These are phyloP conservation scores for Zostera marina DNA, from an alignment of 116 monocot genomes.

Conservation along the genomic window DNA sequence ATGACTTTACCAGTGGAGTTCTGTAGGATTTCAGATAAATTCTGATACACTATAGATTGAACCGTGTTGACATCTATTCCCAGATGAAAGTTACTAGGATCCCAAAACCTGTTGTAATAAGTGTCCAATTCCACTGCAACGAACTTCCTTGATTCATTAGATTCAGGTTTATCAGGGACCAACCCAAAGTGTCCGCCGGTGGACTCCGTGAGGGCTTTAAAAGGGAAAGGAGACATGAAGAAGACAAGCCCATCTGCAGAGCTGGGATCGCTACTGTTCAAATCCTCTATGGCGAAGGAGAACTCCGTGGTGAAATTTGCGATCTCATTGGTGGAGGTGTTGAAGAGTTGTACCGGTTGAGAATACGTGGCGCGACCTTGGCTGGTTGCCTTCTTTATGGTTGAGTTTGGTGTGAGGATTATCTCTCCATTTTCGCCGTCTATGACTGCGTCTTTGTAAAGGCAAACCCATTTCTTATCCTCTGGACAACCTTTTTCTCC, in stretches of 20 bases:
- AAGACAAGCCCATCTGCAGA: not conserved
- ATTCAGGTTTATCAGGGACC: not conserved
- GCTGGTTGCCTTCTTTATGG: too few species aligned
- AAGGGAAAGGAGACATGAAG: not conserved
- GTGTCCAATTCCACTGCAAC: conserved; percentile 56
- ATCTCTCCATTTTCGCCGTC: not conserved
- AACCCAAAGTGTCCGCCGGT: not conserved
- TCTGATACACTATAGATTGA: not conserved
- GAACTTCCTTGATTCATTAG: not conserved
- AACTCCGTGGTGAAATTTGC: not conserved
- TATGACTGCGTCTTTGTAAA: not conserved
- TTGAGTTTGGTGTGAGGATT: not conserved
- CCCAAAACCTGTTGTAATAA: conserved; percentile 19
- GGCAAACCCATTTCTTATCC: not conserved
- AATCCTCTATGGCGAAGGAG: not conserved
- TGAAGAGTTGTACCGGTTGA: not conserved
- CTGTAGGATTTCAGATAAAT: not conserved
- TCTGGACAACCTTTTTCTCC: not conserved
- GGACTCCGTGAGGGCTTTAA: not conserved
- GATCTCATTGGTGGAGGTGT: not conserved
- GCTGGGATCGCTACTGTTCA: not conserved
- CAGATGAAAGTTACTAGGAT: conserved; percentile 11
- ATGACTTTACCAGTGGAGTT: not conserved
- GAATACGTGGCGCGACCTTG: not conserved
- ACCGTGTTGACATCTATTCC: conserved; percentile 10